These are phyloP conservation scores for Neohortaea acidophila DNA, from an alignment of 495 filamentous ascomycete species.

Conservation along the genomic window DNA sequence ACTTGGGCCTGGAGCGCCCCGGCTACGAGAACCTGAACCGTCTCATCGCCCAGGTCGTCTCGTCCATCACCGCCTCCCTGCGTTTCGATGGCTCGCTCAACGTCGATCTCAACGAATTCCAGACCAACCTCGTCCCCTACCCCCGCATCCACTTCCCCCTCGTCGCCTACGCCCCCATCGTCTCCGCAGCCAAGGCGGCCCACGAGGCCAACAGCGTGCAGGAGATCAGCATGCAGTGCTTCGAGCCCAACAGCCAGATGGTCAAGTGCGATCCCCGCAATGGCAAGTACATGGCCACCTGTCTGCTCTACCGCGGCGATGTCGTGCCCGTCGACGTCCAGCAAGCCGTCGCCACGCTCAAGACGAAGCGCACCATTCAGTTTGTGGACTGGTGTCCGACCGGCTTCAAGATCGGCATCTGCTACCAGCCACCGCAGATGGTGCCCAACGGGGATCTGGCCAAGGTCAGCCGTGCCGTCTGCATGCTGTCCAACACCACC, in stretches of 20 bases:
- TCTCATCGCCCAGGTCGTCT: slow-evolving; percentile 95
- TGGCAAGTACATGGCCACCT: slow-evolving; percentile 99
- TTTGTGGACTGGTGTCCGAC: slow-evolving; percentile 99
- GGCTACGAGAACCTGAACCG: slow-evolving; percentile 98
- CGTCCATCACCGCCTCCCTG: slow-evolving; percentile 94
- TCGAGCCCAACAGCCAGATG: slow-evolving; percentile 86
- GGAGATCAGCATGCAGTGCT: slow-evolving; percentile 39
- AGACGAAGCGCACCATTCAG: slow-evolving; percentile 97
- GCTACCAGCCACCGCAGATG: slow-evolving; percentile 90
- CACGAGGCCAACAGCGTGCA: slow-evolving; percentile 58
- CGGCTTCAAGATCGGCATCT: slow-evolving; percentile 99
- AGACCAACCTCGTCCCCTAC: slow-evolving; percentile 98
- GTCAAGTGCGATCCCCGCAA: slow-evolving; percentile 98
- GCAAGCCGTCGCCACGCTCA: slow-evolving; percentile 78
- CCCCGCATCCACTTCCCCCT: slow-evolving; percentile 99
- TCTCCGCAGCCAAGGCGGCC: slow-evolving; percentile 82
- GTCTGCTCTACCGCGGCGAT: slow-evolving; percentile 93
- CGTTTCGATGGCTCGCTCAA: slow-evolving; percentile 98
- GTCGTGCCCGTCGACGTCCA: slow-evolving; percentile 93
- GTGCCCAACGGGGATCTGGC: slow-evolving; percentile 95
- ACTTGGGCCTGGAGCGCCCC: slow-evolving; percentile 90
- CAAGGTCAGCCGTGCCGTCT: slow-evolving; percentile 93
- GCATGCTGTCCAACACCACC: slow-evolving; percentile 99
- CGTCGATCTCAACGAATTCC: slow-evolving; percentile 98
- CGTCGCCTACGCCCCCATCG: slow-evolving; percentile 86